Evolutionary conservation across 129 eudicot species (phyloP).

Genomic region (Mikania micrantha): DNA sequence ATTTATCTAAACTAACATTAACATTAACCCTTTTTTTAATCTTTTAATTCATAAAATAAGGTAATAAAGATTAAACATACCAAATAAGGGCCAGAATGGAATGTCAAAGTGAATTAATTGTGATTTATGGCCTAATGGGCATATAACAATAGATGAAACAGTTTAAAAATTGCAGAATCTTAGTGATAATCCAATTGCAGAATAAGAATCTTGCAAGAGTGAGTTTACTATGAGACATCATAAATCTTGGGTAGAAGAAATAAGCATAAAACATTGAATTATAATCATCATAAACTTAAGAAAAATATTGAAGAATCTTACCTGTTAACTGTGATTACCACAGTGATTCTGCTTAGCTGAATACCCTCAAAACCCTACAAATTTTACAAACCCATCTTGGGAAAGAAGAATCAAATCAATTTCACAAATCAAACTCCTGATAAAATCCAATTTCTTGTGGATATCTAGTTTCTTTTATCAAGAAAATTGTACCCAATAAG

Average conservation of each 20-base stretch:
- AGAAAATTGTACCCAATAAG: background rate
- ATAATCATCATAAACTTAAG: background rate
- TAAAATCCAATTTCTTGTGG: background rate
- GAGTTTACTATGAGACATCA: conserved; percentile 2
- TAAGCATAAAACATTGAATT: conserved; percentile 6
- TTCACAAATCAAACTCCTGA: too few species aligned
- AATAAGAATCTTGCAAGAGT: background rate
- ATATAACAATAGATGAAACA: conserved; percentile 6
- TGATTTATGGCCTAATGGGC: background rate
- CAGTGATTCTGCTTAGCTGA: conserved; percentile 13
- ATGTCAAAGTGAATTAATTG: conserved; percentile 24
- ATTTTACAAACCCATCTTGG: conserved; percentile 2
- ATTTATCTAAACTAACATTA: background rate
- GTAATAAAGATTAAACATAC: background rate
- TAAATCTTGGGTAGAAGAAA: conserved; percentile 10
- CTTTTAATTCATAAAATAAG: conserved; percentile 8
- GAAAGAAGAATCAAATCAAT: too few species aligned
- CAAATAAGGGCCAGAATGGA: conserved; percentile 10
- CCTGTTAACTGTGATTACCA: conserved; percentile 14
- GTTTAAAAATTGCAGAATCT: conserved; percentile 2
- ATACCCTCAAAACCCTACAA: background rate
- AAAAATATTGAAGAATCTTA: background rate
- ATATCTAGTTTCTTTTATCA: background rate
- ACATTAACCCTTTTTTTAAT: background rate
- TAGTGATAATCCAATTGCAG: conserved; percentile 9